Evolutionary conservation across 306 rosid species (phyloP).

Genomic region (Argentina anserina): DNA sequence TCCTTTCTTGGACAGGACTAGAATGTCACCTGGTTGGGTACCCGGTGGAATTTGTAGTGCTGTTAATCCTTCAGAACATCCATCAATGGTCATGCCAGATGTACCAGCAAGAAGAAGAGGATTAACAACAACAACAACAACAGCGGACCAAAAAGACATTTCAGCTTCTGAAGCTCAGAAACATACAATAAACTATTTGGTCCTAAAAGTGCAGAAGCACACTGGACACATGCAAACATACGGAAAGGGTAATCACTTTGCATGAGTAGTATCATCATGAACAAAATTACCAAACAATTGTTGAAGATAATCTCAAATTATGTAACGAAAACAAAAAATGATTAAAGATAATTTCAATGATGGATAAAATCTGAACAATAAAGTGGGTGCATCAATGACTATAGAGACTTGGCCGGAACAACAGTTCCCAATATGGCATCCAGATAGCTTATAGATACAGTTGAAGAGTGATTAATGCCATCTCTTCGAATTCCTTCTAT

Average conservation of each 20-base stretch:
- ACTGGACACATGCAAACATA: background rate
- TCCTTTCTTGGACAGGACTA: constrained; percentile 84
- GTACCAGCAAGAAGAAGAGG: background rate
- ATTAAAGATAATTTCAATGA: background rate
- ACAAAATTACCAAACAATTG: background rate
- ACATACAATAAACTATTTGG: background rate
- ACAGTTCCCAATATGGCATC: constrained; percentile 85
- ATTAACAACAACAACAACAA: background rate
- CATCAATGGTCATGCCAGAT: constrained; percentile 20
- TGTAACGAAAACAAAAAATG: background rate
- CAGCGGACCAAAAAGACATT: background rate
- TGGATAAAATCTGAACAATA: background rate
- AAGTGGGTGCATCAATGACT: background rate
- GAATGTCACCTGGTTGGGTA: constrained; percentile 86
- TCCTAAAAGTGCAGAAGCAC: background rate
- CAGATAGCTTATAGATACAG: constrained; percentile 63
- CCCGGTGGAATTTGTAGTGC: constrained; percentile 85
- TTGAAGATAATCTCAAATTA: background rate
- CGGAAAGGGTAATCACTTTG: background rate
- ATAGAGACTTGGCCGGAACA: constrained; percentile 46
- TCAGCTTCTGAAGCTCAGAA: background rate
- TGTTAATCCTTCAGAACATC: constrained; percentile 54
- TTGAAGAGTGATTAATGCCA: constrained; percentile 77
- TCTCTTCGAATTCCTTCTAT: constrained; percentile 87
- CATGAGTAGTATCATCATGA: background rate